Evolutionary conservation across 192 early-diverging fungal genomes (phyloP), one percentile per base, ranked within the genome.

Genomic region (Chytriomyces hyalinus): DNA sequence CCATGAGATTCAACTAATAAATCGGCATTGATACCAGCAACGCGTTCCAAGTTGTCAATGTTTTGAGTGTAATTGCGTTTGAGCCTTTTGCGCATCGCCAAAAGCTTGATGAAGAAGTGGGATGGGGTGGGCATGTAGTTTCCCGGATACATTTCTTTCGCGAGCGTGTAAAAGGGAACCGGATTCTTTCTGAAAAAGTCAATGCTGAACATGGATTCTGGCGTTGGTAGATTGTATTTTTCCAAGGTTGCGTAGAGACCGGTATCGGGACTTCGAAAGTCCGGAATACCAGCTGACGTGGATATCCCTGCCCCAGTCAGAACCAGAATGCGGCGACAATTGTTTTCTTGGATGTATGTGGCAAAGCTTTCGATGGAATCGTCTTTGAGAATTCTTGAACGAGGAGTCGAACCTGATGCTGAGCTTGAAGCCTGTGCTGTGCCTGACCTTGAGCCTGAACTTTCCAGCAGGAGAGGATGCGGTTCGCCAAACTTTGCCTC

Each of bases 61-160:
- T 99, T 99, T 80, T 98, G 97, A 26, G 96, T 98, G 80, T 93
- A 97, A 60, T 93, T 92, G 44, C 96, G 84, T 28, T 92, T 83
- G 13, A 99, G 86, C 45, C 93, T 17, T 0, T 89, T 85, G 68
- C 92, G 90, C 46, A 93, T 80, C 13, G 85, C 87, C 47, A 99
- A 76, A 49, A 96, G 85, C 10, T 85, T 85, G 51, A 99, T 87
- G 75, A 99, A 95, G 70, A 95, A 94, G 75, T 99, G 97, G 8
- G 89, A 90, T 63, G 87, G 81, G 0, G 97, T 97, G 0, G 97
- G 96, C 79, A 88, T 46, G 77, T 84, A 85, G 46, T 67, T 63
- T 2, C 84, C 94, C 0, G 97, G 96, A 75, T 90, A 96, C 8
- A 97, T 84, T 48, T 98, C 97, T 82, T 92, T 95, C 43, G 96